These are phyloP conservation scores for Massarina eburnea DNA, from an alignment of 2,329 filamentous ascomycete genomes.

Conservation along the genomic window DNA sequence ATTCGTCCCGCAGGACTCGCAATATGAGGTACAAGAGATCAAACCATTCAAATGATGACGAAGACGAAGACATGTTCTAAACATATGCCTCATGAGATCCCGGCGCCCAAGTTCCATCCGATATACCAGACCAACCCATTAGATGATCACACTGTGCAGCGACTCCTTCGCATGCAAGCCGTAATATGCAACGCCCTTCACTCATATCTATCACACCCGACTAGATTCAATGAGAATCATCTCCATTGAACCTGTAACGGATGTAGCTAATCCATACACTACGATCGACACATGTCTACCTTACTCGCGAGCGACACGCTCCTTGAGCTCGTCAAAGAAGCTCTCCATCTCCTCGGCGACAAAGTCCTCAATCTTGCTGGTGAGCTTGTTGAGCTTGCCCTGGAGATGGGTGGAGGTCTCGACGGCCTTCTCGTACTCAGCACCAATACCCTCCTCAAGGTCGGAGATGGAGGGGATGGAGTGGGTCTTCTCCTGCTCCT, in stretches of 20 bases:
- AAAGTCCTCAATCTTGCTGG: slow-evolving; percentile 49
- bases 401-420: slow-evolving; percentile 47
- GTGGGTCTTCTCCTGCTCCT: slow-evolving; percentile 44
- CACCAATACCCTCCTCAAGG: slow-evolving; percentile 39
- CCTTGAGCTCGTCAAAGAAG: slow-evolving; percentile 57
- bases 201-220: neutral
- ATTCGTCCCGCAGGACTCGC: neutral
- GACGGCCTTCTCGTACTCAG: slow-evolving; percentile 40
- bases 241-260: neutral
- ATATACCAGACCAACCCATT: slow-evolving; percentile 6
- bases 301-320: slow-evolving; percentile 39
- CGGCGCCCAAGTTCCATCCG: slow-evolving; percentile 11
- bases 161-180: slow-evolving; percentile 5
- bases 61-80: neutral
- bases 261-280: neutral
- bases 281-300: neutral
- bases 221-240: neutral
- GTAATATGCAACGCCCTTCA: slow-evolving; percentile 12
- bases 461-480: slow-evolving; percentile 41
- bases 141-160: slow-evolving; percentile 8
- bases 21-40: neutral
- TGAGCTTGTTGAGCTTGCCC: slow-evolving; percentile 51
- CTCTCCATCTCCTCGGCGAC: slow-evolving; percentile 53
- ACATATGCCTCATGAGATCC: slow-evolving; percentile 10
- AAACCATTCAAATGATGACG: slow-evolving; percentile 6